Evolutionary conservation across 2,329 filamentous ascomycete genomes (phyloP).

Genomic region (Talaromyces sp.): DNA sequence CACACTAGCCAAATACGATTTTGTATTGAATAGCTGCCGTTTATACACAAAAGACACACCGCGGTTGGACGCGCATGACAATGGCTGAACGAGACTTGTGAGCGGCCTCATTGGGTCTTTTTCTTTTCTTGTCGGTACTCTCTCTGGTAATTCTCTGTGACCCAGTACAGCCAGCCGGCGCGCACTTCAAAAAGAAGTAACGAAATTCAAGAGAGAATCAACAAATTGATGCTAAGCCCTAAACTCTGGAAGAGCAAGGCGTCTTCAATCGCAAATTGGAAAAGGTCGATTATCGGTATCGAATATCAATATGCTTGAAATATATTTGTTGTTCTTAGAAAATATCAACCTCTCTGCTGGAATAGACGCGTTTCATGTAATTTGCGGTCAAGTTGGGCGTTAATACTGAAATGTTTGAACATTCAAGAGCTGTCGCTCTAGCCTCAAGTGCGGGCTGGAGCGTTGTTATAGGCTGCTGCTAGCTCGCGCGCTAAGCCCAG

Average conservation of each 20-base stretch:
- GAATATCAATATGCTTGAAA: neutral
- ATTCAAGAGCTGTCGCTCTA: neutral
- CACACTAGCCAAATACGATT: neutral
- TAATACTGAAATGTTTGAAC: neutral
- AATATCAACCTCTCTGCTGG: neutral
- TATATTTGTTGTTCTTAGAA: neutral
- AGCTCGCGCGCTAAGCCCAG: neutral
- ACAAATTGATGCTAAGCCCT: neutral
- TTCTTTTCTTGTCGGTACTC: constrained; percentile 14
- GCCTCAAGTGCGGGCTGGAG: neutral
- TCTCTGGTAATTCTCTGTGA: neutral
- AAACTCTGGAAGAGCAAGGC: neutral
- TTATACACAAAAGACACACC: neutral
- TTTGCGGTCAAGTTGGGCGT: neutral
- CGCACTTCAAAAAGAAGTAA: neutral
- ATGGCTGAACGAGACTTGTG: neutral
- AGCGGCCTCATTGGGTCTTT: neutral
- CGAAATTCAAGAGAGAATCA: neutral
- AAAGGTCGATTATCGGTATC: neutral
- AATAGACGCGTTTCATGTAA: neutral
- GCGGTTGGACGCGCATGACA: neutral
- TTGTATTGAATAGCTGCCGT: neutral
- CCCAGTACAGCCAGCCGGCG: neutral
- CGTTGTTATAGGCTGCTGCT: neutral
- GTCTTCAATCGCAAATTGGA: neutral